Evolutionary conservation across 139 green algal species (phyloP), one percentile per base, ranked within the genome.

Genomic region (Chlorella ohadii): DNA sequence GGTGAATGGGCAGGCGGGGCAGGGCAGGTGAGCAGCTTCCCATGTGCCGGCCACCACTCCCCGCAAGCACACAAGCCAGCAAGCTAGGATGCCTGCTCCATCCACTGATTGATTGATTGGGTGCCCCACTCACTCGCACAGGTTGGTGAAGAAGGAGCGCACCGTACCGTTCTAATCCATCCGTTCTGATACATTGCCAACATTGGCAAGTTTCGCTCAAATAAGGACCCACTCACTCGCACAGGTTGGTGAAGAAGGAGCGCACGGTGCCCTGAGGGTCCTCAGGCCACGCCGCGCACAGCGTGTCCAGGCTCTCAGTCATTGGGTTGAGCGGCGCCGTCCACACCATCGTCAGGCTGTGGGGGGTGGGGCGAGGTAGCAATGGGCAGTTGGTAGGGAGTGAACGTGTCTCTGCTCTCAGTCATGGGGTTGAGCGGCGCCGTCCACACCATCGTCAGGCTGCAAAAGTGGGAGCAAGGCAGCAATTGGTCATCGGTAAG

Each of bases 341-440:
- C 91, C 91, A 94, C 39, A 79, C 73, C 65, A 91, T 90, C 17
- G 83, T 86, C 34, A 85, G 68, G 47, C 80, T 84, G 75, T 57
- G 64, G 33, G 31, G 39, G 11, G 2, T 33, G 15, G 19, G 72
- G 31, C 13, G 17, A 6, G 11, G 11, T 55, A 11, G 7, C 44
- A 11, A 55, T 16, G n/a, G n/a, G n/a, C n/a, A n/a, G n/a, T n/a
- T n/a, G n/a, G n/a, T n/a, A n/a, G n/a, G n/a, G n/a, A n/a, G n/a
- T n/a, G n/a, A 86, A 72, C 38, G 51, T 65, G 20, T 86, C 81
- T 38, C 81, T 22, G 59, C 39, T 71, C 31, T 61, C 73, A 15
- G 67, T 78, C 82, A 83, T 82, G 6, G 85, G 61, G 73, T 89
- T 76, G 20, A 86, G 63, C 27, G 90, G 85, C 3, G 90, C 85